Percentiles rank a stretch among this genome's conserved stretches.
Conservation (phyloP, 2,329 filamentous ascomycete genomes). For the Neonectria hederae region DNA sequence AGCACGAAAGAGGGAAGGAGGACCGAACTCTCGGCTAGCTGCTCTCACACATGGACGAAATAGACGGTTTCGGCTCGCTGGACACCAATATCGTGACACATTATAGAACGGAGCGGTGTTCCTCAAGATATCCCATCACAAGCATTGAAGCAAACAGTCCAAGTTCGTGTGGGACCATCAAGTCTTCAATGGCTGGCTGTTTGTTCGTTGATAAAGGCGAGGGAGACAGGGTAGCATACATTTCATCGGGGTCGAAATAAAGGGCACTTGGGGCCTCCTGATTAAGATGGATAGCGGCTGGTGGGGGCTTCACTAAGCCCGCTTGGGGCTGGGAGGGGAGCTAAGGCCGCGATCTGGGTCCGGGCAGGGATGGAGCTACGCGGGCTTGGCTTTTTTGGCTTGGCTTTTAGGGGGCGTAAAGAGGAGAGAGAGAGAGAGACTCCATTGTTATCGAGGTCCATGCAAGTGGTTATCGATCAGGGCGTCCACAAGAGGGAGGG, state of each 20-base stretch:
- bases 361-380: constrained; percentile 28
- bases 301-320: constrained; percentile 25
- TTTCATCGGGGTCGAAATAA: constrained; percentile 19
- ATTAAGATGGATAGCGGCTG: constrained; percentile 30
- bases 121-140: too few relatives aligned
- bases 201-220: neutral
- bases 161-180: neutral
- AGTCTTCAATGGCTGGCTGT: neutral
- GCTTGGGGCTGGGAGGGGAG: constrained; percentile 23
- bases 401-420: constrained; percentile 24
- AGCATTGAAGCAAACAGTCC: neutral
- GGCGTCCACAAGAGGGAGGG: neutral
- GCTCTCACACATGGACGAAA: neutral
- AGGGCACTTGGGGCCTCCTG: constrained; percentile 28
- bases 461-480: neutral
- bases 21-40: constrained; percentile 5
- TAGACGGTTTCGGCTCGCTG: constrained; percentile 7
- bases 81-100: constrained; percentile 2
- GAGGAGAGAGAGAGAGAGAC: neutral
- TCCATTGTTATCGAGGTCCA: neutral
- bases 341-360: constrained; percentile 31
- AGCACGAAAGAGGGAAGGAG: neutral
- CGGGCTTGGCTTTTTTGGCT: constrained; percentile 37
- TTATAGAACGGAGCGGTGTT: neutral
- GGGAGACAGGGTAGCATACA: neutral